Percentiles rank a stretch among this genome's conserved stretches.
Conservation (phyloP, 1,284 basidiomycete species). For the Pseudomicrostroma phylloplanum region DNA sequence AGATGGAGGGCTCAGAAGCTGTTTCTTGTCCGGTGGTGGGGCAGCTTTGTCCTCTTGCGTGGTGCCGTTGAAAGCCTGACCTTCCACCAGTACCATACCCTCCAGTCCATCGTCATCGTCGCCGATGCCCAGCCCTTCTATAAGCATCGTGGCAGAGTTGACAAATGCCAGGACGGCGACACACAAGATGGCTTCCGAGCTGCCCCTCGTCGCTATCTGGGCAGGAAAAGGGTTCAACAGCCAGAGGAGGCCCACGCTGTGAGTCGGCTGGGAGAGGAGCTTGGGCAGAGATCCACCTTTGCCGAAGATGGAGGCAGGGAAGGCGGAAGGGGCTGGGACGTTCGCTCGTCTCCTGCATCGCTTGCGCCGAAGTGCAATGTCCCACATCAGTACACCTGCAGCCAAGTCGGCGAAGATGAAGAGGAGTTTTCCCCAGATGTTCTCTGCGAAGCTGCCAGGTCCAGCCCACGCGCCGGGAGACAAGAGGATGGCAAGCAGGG, state of each 20-base stretch:
- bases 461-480: slow-evolving; percentile 60
- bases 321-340: background rate
- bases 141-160: slow-evolving; percentile 25
- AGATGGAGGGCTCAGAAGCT: background rate
- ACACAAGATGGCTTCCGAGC: slow-evolving; percentile 81
- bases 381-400: slow-evolving; percentile 72
- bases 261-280: background rate
- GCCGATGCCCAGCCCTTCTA: background rate
- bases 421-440: slow-evolving; percentile 73
- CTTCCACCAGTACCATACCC: background rate
- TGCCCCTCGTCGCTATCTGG: slow-evolving; percentile 91
- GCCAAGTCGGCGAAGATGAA: slow-evolving; percentile 80
- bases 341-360: background rate
- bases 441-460: background rate
- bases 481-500: slow-evolving; percentile 75
- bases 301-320: background rate
- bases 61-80: background rate
- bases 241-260: slow-evolving; percentile 57
- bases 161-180: slow-evolving; percentile 71
- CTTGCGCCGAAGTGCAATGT: slow-evolving; percentile 55
- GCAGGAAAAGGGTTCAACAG: slow-evolving; percentile 90
- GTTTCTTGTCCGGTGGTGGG: background rate
- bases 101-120: background rate
- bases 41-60: background rate
- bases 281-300: background rate